phyloP scores from a whole-genome alignment of 202 grass and related monocot species.

The Cymbopogon flexuosus region DNA sequence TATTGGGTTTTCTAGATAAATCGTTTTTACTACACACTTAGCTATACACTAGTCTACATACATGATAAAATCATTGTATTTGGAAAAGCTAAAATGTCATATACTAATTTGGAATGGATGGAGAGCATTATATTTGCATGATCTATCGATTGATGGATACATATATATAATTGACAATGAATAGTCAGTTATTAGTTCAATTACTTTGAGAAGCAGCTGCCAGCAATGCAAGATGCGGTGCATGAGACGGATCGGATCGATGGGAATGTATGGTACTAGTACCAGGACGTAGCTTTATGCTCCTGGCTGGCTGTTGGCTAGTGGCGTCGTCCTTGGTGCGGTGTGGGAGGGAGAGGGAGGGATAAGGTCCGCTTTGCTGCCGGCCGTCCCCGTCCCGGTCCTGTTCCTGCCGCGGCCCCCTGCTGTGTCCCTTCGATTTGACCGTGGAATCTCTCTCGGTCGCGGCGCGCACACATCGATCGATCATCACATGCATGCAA shows the following conservation, averaged over 20 bases:
- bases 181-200: too few relatives aligned
- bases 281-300: constrained; percentile 13
- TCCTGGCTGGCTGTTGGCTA: background rate
- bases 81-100: too few relatives aligned
- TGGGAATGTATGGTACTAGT: background rate
- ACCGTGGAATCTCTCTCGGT: constrained; percentile 53
- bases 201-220: background rate
- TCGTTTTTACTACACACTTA: too few relatives aligned
- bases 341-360: constrained; percentile 21
- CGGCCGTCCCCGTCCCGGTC: constrained; percentile 26
- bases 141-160: too few relatives aligned
- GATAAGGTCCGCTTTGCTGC: constrained; percentile 22
- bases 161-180: background rate
- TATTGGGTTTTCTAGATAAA: too few relatives aligned
- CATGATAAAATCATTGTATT: too few relatives aligned
- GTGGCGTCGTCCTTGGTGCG: background rate
- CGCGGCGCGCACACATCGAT: constrained; percentile 5
- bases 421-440: constrained; percentile 14
- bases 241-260: background rate
- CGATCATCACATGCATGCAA: constrained; percentile 12
- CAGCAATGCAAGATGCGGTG: background rate
- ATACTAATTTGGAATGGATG: too few relatives aligned
- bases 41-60: too few relatives aligned
- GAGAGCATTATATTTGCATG: too few relatives aligned
- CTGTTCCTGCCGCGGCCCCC: constrained; percentile 14